Conservation (phyloP, 495 filamentous ascomycete species). For the Sabuloglossum arenarium region DNA sequence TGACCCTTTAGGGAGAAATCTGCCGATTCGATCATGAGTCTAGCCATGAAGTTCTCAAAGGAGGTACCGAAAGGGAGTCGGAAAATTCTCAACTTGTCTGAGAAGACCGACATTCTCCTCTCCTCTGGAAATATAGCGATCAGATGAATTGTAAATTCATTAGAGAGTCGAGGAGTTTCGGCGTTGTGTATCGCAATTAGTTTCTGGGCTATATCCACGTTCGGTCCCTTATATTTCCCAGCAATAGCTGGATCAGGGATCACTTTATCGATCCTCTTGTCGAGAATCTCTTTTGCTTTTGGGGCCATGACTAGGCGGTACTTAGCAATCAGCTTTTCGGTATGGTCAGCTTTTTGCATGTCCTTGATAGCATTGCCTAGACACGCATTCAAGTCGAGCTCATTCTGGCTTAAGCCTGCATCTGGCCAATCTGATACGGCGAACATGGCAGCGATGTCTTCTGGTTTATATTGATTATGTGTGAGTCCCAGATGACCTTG, state of each 20-base stretch:
- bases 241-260: background rate
- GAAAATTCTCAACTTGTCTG: background rate
- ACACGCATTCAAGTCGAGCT: background rate
- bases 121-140: background rate
- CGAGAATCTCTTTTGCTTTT: background rate
- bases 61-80: background rate
- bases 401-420: background rate
- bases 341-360: background rate
- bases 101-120: background rate
- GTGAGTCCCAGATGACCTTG: background rate
- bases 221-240: background rate
- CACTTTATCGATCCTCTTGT: background rate
- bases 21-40: background rate
- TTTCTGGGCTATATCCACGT: background rate
- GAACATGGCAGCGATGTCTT: background rate
- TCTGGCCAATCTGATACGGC: background rate
- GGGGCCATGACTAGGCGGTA: background rate
- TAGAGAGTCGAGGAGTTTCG: background rate
- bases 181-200: background rate
- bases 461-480: background rate
- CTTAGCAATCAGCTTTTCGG: background rate
- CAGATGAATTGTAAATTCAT: background rate
- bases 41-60: background rate
- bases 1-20: background rate
- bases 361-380: background rate